Evolutionary conservation across 805 yeast species (phyloP), one percentile per base, ranked within the genome.

Genomic region (Metschnikowia gelsemii): DNA sequence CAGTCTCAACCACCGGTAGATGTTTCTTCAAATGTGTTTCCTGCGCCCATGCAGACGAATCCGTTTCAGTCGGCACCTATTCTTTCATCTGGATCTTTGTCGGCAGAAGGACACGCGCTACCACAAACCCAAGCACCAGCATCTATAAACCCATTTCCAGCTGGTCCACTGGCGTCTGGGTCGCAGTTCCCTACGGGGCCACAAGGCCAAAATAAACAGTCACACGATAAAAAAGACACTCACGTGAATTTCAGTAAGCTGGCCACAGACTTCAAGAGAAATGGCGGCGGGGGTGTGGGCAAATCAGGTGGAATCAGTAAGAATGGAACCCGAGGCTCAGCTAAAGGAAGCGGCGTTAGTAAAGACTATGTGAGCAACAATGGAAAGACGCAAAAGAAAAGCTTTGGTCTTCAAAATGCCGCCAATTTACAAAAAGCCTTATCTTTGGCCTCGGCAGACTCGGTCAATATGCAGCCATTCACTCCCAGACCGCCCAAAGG

Each of bases 401-500:
- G 62, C 12, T 60, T 51, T 52, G 75, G 71, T 6, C 33, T 64
- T 46, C 63, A 62, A 40, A 72, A 70, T 48, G 59, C 68, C 25
- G 65, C 60, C 35, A 71, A 71, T 47, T 64, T 74, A 49, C 64
- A 64, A 46, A 68, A 64, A 50, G 71, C 69, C 20, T 52, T 75
- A 64, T 59, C 61, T 29, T 55, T 66, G 61, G 56, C 66, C 11
- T 23, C 50, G 2, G 52, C 45, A 35, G 50, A 45, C 49, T 52
- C 48, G 45, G 57, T 62, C 14, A 65, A 47, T 56, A 51, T 53
- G 43, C 51, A 40, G 27, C 45, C 59, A 43, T 53, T 76, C 41
- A 71, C 71, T 16, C 74, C 70, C 35, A 63, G 70, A 51, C 69
- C 75, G 51, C 73, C 79, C 57, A 73, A 70, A 55, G 83, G 82